Evolutionary conservation across 176 grass and related monocot genomes (phyloP), one percentile per base, ranked within the genome.

Genomic region (Eleusine indica): DNA sequence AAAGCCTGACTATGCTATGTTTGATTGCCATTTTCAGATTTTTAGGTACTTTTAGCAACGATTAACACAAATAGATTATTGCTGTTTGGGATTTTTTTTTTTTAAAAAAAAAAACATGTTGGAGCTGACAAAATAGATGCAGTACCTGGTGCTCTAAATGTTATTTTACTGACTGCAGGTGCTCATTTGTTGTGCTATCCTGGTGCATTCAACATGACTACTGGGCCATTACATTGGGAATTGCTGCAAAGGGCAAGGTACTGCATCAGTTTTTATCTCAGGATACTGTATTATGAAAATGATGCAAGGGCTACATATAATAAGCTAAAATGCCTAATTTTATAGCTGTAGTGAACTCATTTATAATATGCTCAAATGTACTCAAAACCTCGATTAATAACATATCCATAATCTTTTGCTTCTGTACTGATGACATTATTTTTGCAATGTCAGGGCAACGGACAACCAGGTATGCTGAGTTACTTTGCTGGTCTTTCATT

Each of bases 141-240:
- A 35, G 32, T 35, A 35, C 32, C 32, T 35, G 32, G 32, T 35
- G 1, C 32, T 35, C 32, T 35, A 35, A 48, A 77, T 17, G 52
- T 63, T 18, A 9, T 39, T 46, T 52, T 49, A 10, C 74, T 75
- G 5, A 77, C 4, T 74, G 68, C 69, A 95, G 96, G 96, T 85
- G 89, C 93, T 74, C 93, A 99, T 92, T 99, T 99, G 83, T 68
- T 96, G 77, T 99, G 96, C 74, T 96, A 99, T 88, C 93, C 93
- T 89, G 97, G 97, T 74, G 97, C 97, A 43, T 99, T 99, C 69
- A 99, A 99, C 84, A 99, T 99, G 97, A 96, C 97, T 60, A 99
- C 97, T 69, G 97, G 97, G 35, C 97, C 93, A 9, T 86, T 99
- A 71, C 97, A 96, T 40, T 99, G 97, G 97, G 97, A 99, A 63